phyloP scores from a whole-genome alignment of 352 stramenopile species.

The Phytophthora citrophthora region DNA sequence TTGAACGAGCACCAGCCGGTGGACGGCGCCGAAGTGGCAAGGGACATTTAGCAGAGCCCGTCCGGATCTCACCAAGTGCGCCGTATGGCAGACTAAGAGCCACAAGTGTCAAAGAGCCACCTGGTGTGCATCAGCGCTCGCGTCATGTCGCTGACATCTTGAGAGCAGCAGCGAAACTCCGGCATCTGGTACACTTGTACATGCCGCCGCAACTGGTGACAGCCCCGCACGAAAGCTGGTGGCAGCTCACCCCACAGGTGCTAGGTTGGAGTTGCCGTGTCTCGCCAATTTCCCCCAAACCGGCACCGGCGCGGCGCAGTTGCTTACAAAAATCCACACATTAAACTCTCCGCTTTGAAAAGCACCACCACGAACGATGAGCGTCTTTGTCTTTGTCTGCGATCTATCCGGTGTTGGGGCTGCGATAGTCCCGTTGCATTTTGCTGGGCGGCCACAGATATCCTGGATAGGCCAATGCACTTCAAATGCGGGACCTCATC shows the following conservation, averaged over 20 bases:
- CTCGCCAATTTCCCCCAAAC: constrained; percentile 18
- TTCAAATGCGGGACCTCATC: constrained; percentile 5
- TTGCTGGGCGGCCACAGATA: constrained; percentile 15
- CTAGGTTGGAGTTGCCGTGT: constrained; percentile 22
- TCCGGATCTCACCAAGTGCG: constrained; percentile 27
- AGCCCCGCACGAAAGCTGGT: not conserved
- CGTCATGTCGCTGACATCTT: constrained; percentile 43
- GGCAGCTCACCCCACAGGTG: constrained; percentile 11
- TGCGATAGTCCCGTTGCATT: constrained; percentile 24
- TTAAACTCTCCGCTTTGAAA: not conserved
- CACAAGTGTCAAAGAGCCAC: constrained; percentile 34
- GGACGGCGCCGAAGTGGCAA: constrained; percentile 34
- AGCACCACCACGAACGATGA: not conserved
- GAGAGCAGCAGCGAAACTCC: constrained; percentile 25
- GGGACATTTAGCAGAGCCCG: constrained; percentile 40
- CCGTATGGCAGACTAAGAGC: constrained; percentile 26
- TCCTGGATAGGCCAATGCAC: constrained; percentile 21
- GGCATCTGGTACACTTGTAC: constrained; percentile 12
- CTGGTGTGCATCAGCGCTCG: constrained; percentile 32
- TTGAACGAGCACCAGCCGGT: constrained; percentile 15
- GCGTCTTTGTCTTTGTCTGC: constrained; percentile 34
- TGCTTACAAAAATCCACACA: constrained; percentile 18
- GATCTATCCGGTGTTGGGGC: constrained; percentile 32
- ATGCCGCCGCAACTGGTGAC: constrained; percentile 18
- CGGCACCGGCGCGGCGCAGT: not conserved